Percentiles rank a stretch among this genome's conserved stretches.
Conservation (phyloP, 805 yeast genomes). For the Myxozyma neotropica region DNA sequence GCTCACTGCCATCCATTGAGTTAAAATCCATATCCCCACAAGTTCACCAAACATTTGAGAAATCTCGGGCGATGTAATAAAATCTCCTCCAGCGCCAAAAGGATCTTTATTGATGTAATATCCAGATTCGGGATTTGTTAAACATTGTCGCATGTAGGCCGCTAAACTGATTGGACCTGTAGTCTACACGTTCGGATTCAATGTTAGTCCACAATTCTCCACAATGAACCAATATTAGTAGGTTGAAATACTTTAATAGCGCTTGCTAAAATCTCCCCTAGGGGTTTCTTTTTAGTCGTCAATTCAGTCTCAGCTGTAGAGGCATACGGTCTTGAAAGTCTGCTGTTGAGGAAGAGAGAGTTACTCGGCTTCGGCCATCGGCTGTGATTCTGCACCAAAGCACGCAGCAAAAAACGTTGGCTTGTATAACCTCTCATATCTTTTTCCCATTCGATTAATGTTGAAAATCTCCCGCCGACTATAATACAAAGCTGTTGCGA, state of each 20-base stretch:
- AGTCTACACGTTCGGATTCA: too few species aligned
- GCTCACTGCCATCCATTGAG: slow-evolving; percentile 60
- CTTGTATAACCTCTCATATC: not conserved
- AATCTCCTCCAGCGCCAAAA: slow-evolving; percentile 69
- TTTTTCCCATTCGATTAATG: not conserved
- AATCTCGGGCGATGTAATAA: slow-evolving; percentile 83
- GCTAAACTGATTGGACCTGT: slow-evolving; percentile 79
- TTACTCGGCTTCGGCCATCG: not conserved
- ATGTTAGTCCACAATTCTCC: too few species aligned
- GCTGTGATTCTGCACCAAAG: not conserved
- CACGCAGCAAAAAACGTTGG: not conserved
- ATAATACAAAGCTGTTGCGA: too few species aligned
- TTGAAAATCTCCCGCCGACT: not conserved
- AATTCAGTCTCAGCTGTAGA: not conserved
- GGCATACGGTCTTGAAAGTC: not conserved
- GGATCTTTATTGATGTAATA: slow-evolving; percentile 81
- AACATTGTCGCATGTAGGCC: slow-evolving; percentile 77
- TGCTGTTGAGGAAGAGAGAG: not conserved
- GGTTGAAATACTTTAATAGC: slow-evolving; percentile 35
- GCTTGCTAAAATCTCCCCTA: slow-evolving; percentile 40
- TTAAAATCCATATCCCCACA: slow-evolving; percentile 66
- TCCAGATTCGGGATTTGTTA: slow-evolving; percentile 75
- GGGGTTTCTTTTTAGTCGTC: slow-evolving; percentile 33
- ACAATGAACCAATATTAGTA: not conserved
- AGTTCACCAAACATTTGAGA: slow-evolving; percentile 86